Conservation (phyloP, 179 eudicot species). For the Drosera spatulata region DNA sequence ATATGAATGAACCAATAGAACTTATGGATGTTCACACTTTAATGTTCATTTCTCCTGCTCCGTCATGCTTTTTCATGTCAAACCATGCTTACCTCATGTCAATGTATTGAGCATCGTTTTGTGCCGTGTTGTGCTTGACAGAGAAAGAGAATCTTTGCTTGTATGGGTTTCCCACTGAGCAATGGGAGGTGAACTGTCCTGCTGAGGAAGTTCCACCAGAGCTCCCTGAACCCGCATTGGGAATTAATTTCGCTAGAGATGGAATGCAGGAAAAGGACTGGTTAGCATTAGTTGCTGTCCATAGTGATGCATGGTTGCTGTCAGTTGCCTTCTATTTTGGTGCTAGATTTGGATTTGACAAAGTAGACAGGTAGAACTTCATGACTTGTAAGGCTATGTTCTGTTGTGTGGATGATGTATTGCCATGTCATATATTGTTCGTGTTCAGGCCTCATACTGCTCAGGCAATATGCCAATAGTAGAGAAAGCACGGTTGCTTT, state of each 20-base stretch:
- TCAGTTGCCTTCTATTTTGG: constrained; percentile 47
- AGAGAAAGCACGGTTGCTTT: too few relatives aligned
- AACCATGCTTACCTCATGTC: too few relatives aligned
- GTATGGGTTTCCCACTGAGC: constrained; percentile 44
- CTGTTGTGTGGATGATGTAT: too few relatives aligned
- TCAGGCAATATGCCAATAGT: too few relatives aligned
- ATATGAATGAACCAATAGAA: too few relatives aligned
- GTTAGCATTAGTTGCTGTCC: constrained; percentile 45
- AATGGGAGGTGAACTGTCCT: constrained; percentile 47
- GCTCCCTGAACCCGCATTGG: constrained; percentile 48
- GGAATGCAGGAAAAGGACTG: constrained; percentile 46
- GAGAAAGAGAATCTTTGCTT: constrained; percentile 49
- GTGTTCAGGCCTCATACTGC: too few relatives aligned
- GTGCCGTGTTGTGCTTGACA: constrained; percentile 11
- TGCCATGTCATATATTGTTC: too few relatives aligned
- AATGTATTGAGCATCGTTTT: not conserved
- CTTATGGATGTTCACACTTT: too few relatives aligned
- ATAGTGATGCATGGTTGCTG: constrained; percentile 47
- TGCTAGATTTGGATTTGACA: constrained; percentile 45
- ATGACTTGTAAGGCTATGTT: not conserved
- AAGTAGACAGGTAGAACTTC: constrained; percentile 28
- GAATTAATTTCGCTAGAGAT: constrained; percentile 45
- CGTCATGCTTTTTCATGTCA: too few relatives aligned
- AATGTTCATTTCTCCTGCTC: too few relatives aligned
- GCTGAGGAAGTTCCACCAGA: constrained; percentile 53